Conservation (phyloP, 2,329 filamentous ascomycete genomes). For the Magnaporthales sp. region DNA sequence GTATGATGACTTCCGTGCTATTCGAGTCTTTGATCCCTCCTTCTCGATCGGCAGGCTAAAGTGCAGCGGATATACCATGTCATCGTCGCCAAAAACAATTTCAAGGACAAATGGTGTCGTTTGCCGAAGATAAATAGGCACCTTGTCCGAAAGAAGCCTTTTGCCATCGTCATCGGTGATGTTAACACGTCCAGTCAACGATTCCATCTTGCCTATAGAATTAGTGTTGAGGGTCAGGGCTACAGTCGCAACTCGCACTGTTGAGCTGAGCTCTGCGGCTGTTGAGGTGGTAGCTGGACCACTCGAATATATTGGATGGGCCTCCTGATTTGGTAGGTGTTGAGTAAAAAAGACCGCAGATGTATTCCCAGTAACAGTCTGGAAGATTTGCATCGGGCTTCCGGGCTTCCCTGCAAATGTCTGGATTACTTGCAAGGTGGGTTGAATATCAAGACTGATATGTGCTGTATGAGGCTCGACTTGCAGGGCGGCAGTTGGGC, state of each 20-base stretch:
- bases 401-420: constrained; percentile 18
- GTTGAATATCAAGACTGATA: constrained; percentile 23
- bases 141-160: constrained; percentile 27
- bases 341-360: constrained; percentile 26
- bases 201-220: constrained; percentile 18
- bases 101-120: constrained; percentile 30
- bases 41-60: constrained; percentile 32
- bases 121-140: constrained; percentile 27
- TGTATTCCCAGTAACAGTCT: constrained; percentile 20
- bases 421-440: constrained; percentile 14
- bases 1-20: constrained; percentile 34
- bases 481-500: constrained; percentile 25
- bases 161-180: constrained; percentile 25
- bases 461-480: constrained; percentile 19
- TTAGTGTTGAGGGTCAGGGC: constrained; percentile 22
- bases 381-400: constrained; percentile 20
- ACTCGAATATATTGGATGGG: constrained; percentile 16
- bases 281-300: neutral
- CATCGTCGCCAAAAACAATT: constrained; percentile 25
- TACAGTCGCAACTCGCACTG: constrained; percentile 11
- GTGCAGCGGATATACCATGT: constrained; percentile 22
- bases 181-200: constrained; percentile 30
- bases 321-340: constrained; percentile 24
- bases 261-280: neutral
- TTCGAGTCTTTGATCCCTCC: constrained; percentile 24